These are phyloP conservation scores for Tolypocladium nubicola DNA, from an alignment of 2,329 filamentous ascomycete genomes.

Conservation along the genomic window DNA sequence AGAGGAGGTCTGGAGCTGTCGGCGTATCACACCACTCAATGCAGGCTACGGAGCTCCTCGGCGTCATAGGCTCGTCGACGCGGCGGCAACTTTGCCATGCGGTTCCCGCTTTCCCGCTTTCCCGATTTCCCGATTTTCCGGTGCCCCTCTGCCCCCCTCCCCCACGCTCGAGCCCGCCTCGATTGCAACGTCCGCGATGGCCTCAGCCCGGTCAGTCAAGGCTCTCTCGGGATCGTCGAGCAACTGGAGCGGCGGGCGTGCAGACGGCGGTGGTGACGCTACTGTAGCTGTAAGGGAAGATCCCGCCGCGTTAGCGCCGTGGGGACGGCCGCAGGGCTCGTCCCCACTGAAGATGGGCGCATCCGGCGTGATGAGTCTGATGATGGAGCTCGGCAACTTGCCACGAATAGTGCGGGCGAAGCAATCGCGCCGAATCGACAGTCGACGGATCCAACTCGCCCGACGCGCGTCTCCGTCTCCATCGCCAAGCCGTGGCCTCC, in stretches of 20 bases:
- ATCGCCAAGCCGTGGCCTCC: no score
- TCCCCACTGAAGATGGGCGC: neutral
- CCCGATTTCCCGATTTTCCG: no score
- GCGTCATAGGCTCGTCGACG: neutral
- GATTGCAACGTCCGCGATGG: neutral
- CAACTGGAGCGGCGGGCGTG: neutral
- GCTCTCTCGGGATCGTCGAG: neutral
- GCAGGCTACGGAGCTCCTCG: neutral
- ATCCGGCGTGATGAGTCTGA: neutral
- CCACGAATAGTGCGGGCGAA: no score
- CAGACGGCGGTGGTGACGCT: neutral
- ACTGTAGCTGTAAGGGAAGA: neutral
- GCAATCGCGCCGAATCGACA: neutral
- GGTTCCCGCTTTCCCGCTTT: no score
- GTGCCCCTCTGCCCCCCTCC: neutral
- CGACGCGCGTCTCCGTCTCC: no score
- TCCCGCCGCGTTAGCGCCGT: neutral
- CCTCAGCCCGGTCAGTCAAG: neutral
- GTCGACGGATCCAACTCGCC: no score
- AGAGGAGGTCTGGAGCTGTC: neutral
- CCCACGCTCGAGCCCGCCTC: neutral
- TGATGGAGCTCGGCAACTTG: neutral
- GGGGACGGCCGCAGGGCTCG: neutral
- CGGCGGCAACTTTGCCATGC: neutral
- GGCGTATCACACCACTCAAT: neutral